Conservation (phyloP, 2,329 filamentous ascomycete genomes). For the Clarireedia paspali region DNA sequence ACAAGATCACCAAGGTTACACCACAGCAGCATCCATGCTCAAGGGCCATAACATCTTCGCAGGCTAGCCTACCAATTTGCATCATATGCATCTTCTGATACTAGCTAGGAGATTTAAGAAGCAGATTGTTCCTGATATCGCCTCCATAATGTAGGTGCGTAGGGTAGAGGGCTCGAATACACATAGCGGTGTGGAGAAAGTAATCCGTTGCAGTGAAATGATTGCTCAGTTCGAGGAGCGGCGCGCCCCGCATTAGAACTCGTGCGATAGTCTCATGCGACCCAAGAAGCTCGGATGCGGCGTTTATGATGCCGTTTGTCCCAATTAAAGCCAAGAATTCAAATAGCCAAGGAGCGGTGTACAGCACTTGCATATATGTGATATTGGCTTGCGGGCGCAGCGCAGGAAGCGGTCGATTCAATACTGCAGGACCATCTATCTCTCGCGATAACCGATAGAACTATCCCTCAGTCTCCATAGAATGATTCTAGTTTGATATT, state of each 20-base stretch:
- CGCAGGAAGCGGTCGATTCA: not conserved
- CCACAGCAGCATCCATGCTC: too few relatives aligned
- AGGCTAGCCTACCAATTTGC: not conserved
- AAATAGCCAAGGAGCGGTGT: slow-evolving; percentile 1
- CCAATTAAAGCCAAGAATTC: too few relatives aligned
- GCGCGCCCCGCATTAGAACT: not conserved
- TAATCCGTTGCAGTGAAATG: not conserved
- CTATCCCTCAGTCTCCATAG: not conserved
- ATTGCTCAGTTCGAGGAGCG: not conserved
- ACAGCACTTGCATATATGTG: not conserved
- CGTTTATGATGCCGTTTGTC: too few relatives aligned
- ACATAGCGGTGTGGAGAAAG: slow-evolving; percentile 8
- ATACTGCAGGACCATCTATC: not conserved
- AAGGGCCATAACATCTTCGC: too few relatives aligned
- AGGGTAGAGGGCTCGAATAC: not conserved
- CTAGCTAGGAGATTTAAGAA: not conserved
- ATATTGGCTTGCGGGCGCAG: not conserved
- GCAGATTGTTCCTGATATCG: too few relatives aligned
- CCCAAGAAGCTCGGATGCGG: not conserved
- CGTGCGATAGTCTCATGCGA: not conserved
- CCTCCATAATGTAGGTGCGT: too few relatives aligned
- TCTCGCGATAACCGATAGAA: not conserved
- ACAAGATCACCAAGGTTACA: too few relatives aligned
- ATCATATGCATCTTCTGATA: not conserved
- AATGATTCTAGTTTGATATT: not conserved